Percentiles rank a stretch among this genome's conserved stretches.
phyloP scores from a whole-genome alignment of 2,329 filamentous ascomycete genomes.

The Fusarium graminum region DNA sequence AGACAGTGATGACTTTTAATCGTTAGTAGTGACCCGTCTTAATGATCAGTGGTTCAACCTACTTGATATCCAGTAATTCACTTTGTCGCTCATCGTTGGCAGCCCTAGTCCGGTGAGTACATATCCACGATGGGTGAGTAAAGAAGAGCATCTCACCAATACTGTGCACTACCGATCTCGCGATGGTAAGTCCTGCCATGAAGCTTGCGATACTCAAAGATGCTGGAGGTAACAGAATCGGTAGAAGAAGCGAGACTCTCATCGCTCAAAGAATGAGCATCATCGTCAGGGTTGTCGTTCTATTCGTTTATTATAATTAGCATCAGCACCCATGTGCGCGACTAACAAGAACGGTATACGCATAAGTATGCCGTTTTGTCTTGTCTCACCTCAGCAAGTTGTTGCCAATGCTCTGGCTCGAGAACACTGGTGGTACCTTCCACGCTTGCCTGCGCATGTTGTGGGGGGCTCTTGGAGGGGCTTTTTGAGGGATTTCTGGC shows the following conservation, averaged over 20 bases:
- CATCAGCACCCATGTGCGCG: neutral
- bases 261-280: constrained; percentile 11
- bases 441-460: neutral
- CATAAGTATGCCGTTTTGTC: neutral
- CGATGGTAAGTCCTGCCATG: constrained; percentile 27
- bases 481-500: constrained; percentile 8
- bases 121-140: neutral
- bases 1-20: constrained; percentile 3
- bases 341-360: neutral
- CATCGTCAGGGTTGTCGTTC: neutral
- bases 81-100: constrained; percentile 21
- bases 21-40: fast-evolving
- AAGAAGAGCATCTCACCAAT: constrained; percentile 1
- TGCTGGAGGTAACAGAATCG: constrained; percentile 18
- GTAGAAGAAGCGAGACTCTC: constrained; percentile 14
- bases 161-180: constrained; percentile 20
- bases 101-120: neutral
- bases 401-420: constrained; percentile 24
- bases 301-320: neutral
- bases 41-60: fast-evolving
- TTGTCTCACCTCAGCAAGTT: constrained; percentile 17
- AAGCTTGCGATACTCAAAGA: constrained; percentile 25
- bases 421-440: constrained; percentile 2
- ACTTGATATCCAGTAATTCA: constrained; percentile 23
- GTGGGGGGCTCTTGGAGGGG: constrained; percentile 22